A percentile compares a stretch with the other conserved stretches of the same genome.
Evolutionary conservation across 495 filamentous ascomycete species (phyloP).

Genomic region (Penicillium atrosanguineum): DNA sequence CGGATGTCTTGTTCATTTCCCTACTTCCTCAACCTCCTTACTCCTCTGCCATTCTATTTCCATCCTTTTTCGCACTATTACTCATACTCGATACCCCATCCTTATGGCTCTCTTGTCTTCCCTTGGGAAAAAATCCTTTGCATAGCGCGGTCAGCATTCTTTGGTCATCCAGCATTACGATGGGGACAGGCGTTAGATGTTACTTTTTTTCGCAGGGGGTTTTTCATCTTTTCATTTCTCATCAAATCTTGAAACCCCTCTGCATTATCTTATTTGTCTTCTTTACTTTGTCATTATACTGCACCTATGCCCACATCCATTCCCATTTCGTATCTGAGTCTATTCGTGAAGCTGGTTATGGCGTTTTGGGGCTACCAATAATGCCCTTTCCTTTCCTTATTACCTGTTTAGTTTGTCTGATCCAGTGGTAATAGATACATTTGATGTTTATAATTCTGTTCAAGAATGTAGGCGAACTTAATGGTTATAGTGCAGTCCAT

Average conservation of each 20-base stretch:
- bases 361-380: background rate
- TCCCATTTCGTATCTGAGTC: constrained; percentile 9
- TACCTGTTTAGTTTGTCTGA: background rate
- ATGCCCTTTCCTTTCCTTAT: background rate
- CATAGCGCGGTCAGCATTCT: constrained; percentile 48
- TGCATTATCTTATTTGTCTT: constrained; percentile 2
- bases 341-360: constrained; percentile 9
- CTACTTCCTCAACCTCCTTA: constrained; percentile 8
- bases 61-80: constrained; percentile 5
- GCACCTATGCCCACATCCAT: background rate
- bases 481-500: background rate
- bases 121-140: constrained; percentile 33
- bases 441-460: background rate
- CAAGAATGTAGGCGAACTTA: background rate
- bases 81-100: constrained; percentile 30
- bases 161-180: constrained; percentile 40
- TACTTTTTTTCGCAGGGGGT: constrained; percentile 14
- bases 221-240: constrained; percentile 9
- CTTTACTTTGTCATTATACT: constrained; percentile 10
- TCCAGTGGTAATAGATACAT: constrained; percentile 12
- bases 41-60: constrained; percentile 4
- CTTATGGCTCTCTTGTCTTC: constrained; percentile 25
- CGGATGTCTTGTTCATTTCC: constrained; percentile 2
- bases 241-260: constrained; percentile 4
- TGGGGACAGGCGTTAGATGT: constrained; percentile 33